Evolutionary conservation across 495 filamentous ascomycete species (phyloP), one percentile per base, ranked within the genome.

Genomic region (Penicillium turbatum): DNA sequence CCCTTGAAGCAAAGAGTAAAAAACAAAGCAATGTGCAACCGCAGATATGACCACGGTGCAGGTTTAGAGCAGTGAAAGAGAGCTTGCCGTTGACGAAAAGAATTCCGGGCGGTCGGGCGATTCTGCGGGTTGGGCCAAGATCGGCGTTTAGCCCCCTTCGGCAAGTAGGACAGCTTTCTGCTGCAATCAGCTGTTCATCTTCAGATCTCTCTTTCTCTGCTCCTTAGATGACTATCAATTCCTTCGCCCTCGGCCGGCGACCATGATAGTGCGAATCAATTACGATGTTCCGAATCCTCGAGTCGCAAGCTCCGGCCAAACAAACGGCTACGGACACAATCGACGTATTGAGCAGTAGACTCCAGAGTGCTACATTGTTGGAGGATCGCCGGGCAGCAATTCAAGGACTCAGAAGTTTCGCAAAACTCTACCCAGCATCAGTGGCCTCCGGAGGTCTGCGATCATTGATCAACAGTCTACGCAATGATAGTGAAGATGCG

Each of bases 251-350:
- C 59, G 62, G 67, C 60, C 56, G 61, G 67, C 63, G 72, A 77
- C 68, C 72, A 76, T 77, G 74, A 75, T 57, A 70, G 61, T 73
- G 64, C 64, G 56, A 69, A 40, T 42, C 57, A 53, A 34, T 63
- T 66, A 77, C 72, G 67, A 93, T 95, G 90, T 89, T 95, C 72
- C 86, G 87, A 68, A 91, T 95, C 71, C 85, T 86, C 60, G 82
- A 86, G 64, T 78, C 89, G 59, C 83, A 92, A 75, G 86, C 90
- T 64, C 92, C 92, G 60, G 89, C 89, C 71, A 95, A 93, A 81
- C 93, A 97, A 81, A 93, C 88, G 69, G 93, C 90, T 53, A 88
- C 87, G 61, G 90, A 95, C 62, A 95, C 93, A 16, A 98, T 98
- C 65, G 85, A 86, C 52, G 87, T 88, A 38, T 79, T 97, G 39